phyloP scores from a whole-genome alignment of 1,139 yeast genomes.

The Sugiyamaella paludigena region DNA sequence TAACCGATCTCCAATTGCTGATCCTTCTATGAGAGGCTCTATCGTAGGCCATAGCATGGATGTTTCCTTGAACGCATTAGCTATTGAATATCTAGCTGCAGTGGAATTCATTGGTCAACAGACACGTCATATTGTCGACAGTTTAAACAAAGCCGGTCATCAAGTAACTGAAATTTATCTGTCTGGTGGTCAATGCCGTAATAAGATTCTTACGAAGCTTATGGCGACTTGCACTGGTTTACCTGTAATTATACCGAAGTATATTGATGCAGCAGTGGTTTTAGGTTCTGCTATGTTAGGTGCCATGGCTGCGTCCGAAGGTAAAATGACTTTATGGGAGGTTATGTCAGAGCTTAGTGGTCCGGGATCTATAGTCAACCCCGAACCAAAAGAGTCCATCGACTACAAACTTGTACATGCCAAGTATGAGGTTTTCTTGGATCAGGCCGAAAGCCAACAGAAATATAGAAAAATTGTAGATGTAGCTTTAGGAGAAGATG shows the following conservation, averaged over 20 bases:
- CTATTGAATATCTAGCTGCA: conserved; percentile 83
- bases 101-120: conserved; percentile 98
- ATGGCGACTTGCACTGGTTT: conserved; percentile 90
- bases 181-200: conserved; percentile 97
- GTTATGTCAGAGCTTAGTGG: conserved; percentile 84
- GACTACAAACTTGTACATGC: conserved; percentile 70
- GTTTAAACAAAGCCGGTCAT: conserved; percentile 80
- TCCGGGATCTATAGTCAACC: conserved; percentile 73
- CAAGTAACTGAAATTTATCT: conserved; percentile 70
- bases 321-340: conserved; percentile 59
- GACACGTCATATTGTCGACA: conserved; percentile 89
- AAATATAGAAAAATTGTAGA: conserved; percentile 72
- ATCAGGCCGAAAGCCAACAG: conserved; percentile 79
- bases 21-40: conserved; percentile 89
- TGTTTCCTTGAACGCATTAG: conserved; percentile 75
- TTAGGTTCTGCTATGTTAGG: conserved; percentile 94
- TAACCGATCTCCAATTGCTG: conserved; percentile 94
- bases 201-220: conserved; percentile 79
- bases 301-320: conserved; percentile 71
- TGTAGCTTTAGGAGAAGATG: conserved; percentile 31
- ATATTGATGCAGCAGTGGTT: conserved; percentile 95
- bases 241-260: conserved; percentile 90
- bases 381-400: conserved; percentile 54
- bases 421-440: conserved; percentile 81
- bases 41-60: conserved; percentile 94